Base-by-base conservation (phyloP, 805 yeast genomes). In the Lipomyces lipofer region DNA sequence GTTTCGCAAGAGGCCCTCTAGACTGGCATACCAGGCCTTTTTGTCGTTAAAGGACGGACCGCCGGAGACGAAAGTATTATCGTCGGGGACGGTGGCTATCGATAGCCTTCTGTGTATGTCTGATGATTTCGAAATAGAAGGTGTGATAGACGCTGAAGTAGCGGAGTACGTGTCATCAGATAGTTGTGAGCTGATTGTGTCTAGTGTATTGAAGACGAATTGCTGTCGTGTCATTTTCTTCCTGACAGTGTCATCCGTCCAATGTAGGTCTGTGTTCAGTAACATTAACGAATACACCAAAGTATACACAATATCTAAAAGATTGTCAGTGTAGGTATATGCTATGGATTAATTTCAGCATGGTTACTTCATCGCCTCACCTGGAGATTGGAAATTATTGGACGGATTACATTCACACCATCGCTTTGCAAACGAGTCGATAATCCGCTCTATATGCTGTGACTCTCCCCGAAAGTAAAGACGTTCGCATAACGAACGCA, bases 401-500 rank as follows among this genome's bases (percentile, higher is more conserved):
- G 63, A 71, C 19, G 75, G 71, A 73, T 81, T 72, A 68, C 66
- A 78, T 27, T 67, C 67, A 21, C 75, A 71, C 84, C 91, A 88
- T 49, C 83, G 78, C 49, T 74, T 73, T 17, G 94, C 79, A 65
- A 87, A 84, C 2, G 83, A 76, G 42, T 85, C 84, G 52, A 89
- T 71, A 28, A 88, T 78, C 46, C 87, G 77, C 69, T 88, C 94
- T 49, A 88, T 82, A 64, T 85, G 86, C 63, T 86, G 91, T 2
- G 94, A 82, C 70, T 89, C 96, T 5, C 92, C 96, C 64, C 82
- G 81, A 63, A 89, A 76, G 69, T 84, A 85, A n/a, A 88, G 66
- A 60, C 76, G 79, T 35, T 78, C 76, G 61, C 95, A 88, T 29
- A 88, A 71, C 43, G 69, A 68, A 29, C 89, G 72, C 15, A 89